Evolutionary conservation across 73 alveolate genomes (phyloP).

Genomic region (Blepharisma stoltei): DNA sequence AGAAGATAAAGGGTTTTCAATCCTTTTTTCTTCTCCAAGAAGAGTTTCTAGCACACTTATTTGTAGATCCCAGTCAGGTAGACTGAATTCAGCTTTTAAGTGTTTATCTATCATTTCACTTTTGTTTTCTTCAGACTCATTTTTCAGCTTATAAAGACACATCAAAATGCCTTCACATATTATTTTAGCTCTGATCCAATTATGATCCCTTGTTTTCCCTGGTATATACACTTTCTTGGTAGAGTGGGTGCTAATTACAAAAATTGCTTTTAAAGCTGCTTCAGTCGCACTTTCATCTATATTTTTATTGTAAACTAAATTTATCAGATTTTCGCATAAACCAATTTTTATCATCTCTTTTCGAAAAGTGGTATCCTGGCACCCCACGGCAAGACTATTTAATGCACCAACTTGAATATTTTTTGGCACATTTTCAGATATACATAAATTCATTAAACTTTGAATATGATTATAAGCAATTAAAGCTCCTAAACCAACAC

Average conservation of each 20-base stretch:
- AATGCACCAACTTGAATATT: neutral
- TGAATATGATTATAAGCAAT: neutral
- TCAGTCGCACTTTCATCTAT: neutral
- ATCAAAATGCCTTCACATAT: neutral
- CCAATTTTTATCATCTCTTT: slow-evolving; percentile 4
- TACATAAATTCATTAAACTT: neutral
- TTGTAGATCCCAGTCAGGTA: neutral
- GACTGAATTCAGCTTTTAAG: neutral
- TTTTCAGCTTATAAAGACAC: slow-evolving; percentile 1
- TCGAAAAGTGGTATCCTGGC: neutral
- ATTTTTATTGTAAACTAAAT: neutral
- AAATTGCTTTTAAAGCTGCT: neutral
- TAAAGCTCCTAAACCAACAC: neutral
- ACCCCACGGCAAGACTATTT: neutral
- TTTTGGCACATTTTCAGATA: slow-evolving; percentile 11
- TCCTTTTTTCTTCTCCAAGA: neutral
- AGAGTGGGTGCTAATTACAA: neutral
- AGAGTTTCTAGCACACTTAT: neutral
- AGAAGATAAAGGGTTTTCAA: too few species aligned
- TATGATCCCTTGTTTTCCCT: slow-evolving; percentile 23
- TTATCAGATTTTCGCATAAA: neutral
- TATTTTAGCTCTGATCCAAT: neutral
- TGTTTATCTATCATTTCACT: neutral
- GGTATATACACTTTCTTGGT: slow-evolving; percentile 13
- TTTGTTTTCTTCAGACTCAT: neutral